Base-by-base conservation (phyloP, 192 early-diverging fungal species). In the Mortierella hygrophila region DNA sequence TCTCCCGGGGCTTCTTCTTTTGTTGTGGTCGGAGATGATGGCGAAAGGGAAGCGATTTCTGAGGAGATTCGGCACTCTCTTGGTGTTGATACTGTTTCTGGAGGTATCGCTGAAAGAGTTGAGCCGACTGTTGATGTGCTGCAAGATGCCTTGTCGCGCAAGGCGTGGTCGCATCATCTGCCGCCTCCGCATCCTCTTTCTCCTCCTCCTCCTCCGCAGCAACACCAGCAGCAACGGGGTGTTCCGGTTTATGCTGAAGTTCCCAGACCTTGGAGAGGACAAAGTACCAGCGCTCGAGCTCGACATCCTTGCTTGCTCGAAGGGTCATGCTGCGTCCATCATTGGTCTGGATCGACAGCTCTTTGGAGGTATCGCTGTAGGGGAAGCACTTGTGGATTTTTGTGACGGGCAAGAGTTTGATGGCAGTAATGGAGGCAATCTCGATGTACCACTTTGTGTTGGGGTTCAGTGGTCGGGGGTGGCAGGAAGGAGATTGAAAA, bases 401-500 rank as follows among this genome's bases (percentile, higher is more conserved):
- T 21, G 77, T 44, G 38, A 54, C 37, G 15, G 82, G 63, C n/a
- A 75, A 32, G 18, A 83, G 68, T 37, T 47, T 68, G 49, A 83
- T 78, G 10, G 46, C 70, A 38, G 68, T 70, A 23, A 79, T 29
- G 44, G 72, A 79, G 10, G 76, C 9, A 23, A 83, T 52, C 40
- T 74, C 70, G 40, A 83, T 79, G 76, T 71, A 79, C 82, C 82
- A 83, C 32, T 83, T 83, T 46, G 82, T 83, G 54, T 83, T 83
- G 15, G 82, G 76, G 37, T 83, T 74, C 46, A 83, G 26, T n/a
- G 76, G 82, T n/a, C 73, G 60, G 20, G 65, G 73, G 40, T 46
- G 52, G 46, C 65, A 75, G 26, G 82, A 68, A 10, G 77, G 38
- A 26, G 77, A 75, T 49, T 75, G 41, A 41, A 83, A 83, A 18